A percentile compares a stretch with the other conserved stretches of the same genome.
Evolutionary conservation across 805 yeast species (phyloP).

Genomic region (Nakazawaea ambrosiae): DNA sequence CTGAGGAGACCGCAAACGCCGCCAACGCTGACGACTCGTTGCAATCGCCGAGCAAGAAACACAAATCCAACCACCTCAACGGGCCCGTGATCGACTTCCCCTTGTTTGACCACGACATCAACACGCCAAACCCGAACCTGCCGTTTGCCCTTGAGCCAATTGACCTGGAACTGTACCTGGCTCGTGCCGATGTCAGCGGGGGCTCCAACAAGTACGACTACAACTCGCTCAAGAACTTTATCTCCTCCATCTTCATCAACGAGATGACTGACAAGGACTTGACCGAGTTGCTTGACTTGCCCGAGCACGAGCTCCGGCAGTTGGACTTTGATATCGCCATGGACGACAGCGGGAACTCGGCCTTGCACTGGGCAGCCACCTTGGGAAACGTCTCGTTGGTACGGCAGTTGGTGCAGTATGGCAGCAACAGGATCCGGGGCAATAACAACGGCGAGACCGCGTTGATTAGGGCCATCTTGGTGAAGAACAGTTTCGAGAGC

Average conservation of each 20-base stretch:
- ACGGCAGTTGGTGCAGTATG: constrained; percentile 55
- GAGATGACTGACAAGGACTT: constrained; percentile 23
- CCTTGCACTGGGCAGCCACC: constrained; percentile 94
- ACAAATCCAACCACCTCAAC: constrained; percentile 16
- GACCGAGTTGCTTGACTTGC: constrained; percentile 10
- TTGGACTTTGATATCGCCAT: constrained; percentile 77
- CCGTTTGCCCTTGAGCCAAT: constrained; percentile 47
- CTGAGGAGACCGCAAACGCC: constrained; percentile 24
- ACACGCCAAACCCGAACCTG: constrained; percentile 32
- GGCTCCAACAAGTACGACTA: constrained; percentile 20
- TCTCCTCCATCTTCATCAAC: constrained; percentile 46
- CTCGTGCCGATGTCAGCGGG: constrained; percentile 1
- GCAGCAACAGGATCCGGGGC: constrained; percentile 63
- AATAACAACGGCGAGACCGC: constrained; percentile 88
- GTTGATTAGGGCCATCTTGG: constrained; percentile 74
- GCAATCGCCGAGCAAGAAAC: constrained; percentile 33
- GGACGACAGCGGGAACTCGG: constrained; percentile 90
- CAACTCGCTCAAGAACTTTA: constrained; percentile 33
- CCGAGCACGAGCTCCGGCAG: constrained; percentile 22
- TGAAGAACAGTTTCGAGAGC: constrained; percentile 74
- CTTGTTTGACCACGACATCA: constrained; percentile 29
- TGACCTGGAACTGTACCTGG: constrained; percentile 10
- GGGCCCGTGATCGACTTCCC: constrained; percentile 16
- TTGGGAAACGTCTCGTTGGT: constrained; percentile 73
- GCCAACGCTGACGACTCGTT: constrained; percentile 10